phyloP scores from a whole-genome alignment of 305 asterid species.

The Stenogyne calaminthoides region DNA sequence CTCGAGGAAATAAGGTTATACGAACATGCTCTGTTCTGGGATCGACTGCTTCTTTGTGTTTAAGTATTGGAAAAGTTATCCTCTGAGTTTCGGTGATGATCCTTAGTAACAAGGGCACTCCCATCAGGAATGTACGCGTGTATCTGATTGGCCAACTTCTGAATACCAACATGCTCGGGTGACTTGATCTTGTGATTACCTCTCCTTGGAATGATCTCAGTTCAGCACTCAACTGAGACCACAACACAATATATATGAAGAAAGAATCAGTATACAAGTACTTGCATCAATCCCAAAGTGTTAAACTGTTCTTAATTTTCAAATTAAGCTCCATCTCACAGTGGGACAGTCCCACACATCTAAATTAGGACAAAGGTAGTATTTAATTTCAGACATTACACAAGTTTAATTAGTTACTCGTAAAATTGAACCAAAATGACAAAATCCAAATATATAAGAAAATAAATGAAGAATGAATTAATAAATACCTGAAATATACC shows the following conservation, averaged over 20 bases:
- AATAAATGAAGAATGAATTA: no score
- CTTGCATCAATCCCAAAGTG: no score
- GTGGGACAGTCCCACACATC: no score
- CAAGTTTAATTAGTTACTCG: no score
- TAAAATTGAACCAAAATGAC: no score
- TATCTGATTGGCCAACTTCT: slow-evolving; percentile 73
- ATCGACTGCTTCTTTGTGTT: slow-evolving; percentile 53
- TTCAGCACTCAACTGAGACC: slow-evolving; percentile 60
- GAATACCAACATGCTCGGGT: slow-evolving; percentile 69
- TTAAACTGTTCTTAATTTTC: no score
- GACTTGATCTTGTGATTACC: slow-evolving; percentile 54
- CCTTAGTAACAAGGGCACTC: slow-evolving; percentile 68
- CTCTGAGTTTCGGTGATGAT: slow-evolving; percentile 61
- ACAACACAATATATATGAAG: no score
- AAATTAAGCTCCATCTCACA: no score
- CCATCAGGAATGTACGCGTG: slow-evolving; percentile 50
- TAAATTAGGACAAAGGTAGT: no score
- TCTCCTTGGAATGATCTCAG: slow-evolving; percentile 47
- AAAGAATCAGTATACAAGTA: no score
- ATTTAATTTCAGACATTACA: no score
- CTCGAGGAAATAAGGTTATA: slow-evolving; percentile 61
- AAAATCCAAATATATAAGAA: no score
- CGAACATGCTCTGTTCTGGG: slow-evolving; percentile 55
- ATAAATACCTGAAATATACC: slow-evolving; percentile 80
- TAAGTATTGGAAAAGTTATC: slow-evolving; percentile 47